These are phyloP conservation scores for Pichia sp. DNA, from an alignment of 1,139 yeast genomes.

Conservation along the genomic window DNA sequence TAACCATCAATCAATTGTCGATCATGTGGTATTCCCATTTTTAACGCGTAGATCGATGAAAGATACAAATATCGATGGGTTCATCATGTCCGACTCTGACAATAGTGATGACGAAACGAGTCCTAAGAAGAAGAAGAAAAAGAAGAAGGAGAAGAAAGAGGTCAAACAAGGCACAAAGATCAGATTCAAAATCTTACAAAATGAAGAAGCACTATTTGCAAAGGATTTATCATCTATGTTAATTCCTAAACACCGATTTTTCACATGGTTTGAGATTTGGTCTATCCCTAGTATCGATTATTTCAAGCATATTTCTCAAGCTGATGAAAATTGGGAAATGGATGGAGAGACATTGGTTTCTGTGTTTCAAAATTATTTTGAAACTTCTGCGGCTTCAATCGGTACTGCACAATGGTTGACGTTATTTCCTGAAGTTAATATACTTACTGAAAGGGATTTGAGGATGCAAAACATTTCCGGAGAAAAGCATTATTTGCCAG, in stretches of 20 bases:
- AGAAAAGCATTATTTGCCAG: constrained; percentile 52
- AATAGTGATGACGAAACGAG: constrained; percentile 3
- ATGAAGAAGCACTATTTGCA: constrained; percentile 22
- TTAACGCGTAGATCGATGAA: constrained; percentile 11
- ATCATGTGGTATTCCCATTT: constrained; percentile 43
- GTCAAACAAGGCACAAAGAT: constrained; percentile 9
- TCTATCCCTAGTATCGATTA: constrained; percentile 46
- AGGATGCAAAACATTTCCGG: constrained; percentile 50
- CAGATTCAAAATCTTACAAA: constrained; percentile 8
- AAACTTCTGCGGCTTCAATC: constrained; percentile 10
- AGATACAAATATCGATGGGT: neutral
- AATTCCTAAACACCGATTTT: constrained; percentile 48
- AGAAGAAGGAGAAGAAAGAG: constrained; percentile 10
- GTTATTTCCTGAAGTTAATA: constrained; percentile 73
- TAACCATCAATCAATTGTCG: constrained; percentile 58
- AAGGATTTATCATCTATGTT: constrained; percentile 29
- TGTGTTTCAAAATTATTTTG: constrained; percentile 23
- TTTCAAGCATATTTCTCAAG: constrained; percentile 42
- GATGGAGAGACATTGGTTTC: constrained; percentile 35
- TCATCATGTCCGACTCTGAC: neutral
- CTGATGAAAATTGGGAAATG: constrained; percentile 67
- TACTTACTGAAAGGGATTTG: constrained; percentile 48
- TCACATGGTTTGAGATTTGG: constrained; percentile 65
- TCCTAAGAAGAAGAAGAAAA: neutral
- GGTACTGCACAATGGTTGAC: constrained; percentile 48